Conservation (phyloP, 2,329 filamentous ascomycete genomes). For the Talaromyces sp. region DNA sequence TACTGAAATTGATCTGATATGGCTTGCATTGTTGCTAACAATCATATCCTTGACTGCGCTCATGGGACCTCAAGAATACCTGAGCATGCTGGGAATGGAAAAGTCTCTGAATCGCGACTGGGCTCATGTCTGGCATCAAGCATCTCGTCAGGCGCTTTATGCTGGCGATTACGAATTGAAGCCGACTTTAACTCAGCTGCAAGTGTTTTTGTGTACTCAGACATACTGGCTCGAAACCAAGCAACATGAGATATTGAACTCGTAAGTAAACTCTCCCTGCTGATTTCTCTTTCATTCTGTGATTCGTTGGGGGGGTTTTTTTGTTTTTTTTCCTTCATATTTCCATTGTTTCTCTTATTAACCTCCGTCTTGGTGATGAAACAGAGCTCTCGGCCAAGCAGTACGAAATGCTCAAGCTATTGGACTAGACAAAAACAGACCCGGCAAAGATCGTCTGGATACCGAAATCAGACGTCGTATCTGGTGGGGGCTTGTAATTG, state of each 20-base stretch:
- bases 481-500: conserved; percentile 27
- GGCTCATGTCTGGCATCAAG: conserved; percentile 29
- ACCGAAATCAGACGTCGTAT: conserved; percentile 25
- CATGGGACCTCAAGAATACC: conserved; percentile 25
- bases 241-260: conserved; percentile 31
- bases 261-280: conserved; percentile 22
- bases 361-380: not conserved
- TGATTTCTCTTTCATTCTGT: not conserved
- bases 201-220: conserved; percentile 30
- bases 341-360: too few species aligned
- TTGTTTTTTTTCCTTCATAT: too few species aligned
- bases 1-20: conserved; percentile 30
- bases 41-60: conserved; percentile 31
- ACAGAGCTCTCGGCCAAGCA: conserved; percentile 25
- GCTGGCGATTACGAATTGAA: conserved; percentile 28
- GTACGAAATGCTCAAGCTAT: conserved; percentile 27
- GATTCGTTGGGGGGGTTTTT: too few species aligned
- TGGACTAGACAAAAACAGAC: conserved; percentile 23
- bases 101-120: conserved; percentile 21
- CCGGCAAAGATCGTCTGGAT: conserved; percentile 21
- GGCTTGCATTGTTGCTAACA: conserved; percentile 30
- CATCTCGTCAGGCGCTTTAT: conserved; percentile 29
- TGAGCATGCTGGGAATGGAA: conserved; percentile 24
- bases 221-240: conserved; percentile 34
- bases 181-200: conserved; percentile 27